Percentiles rank a stretch among this genome's conserved stretches.
These are phyloP conservation scores for Metarhizium brunneum DNA, from an alignment of 2,329 filamentous ascomycete species.

Conservation along the genomic window DNA sequence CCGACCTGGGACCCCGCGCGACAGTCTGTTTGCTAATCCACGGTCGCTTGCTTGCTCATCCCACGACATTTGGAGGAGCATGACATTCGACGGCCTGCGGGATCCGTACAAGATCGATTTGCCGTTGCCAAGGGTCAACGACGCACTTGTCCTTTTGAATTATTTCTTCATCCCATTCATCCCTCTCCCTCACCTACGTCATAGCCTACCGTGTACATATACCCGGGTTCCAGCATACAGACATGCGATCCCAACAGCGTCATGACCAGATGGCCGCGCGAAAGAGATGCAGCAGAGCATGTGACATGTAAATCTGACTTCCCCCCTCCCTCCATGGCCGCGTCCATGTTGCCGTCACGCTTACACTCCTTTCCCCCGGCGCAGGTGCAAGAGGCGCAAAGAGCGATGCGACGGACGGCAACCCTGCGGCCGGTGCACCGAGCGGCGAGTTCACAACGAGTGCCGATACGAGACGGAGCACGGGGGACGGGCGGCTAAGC, in stretches of 20 bases:
- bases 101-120: no score
- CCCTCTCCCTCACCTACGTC: no score
- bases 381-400: conserved; percentile 9
- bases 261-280: neutral
- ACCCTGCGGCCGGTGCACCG: conserved; percentile 7
- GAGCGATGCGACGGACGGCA: conserved; percentile 9
- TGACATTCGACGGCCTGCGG: no score
- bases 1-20: no score
- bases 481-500: neutral
- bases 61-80: no score
- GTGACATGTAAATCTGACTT: conserved; percentile 1
- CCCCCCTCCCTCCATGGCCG: neutral
- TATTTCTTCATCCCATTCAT: no score
- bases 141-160: no score
- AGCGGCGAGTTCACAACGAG: conserved; percentile 5
- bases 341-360: neutral
- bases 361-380: neutral
- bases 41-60: no score
- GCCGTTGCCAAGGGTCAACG: no score
- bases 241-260: neutral
- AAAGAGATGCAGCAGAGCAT: conserved; percentile 4
- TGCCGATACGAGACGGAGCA: conserved; percentile 7
- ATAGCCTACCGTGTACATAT: no score
- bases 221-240: no score
- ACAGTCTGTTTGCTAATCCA: no score